Evolutionary conservation across 805 yeast genomes (phyloP).

Genomic region (Debaryomyces tyrocola): DNA sequence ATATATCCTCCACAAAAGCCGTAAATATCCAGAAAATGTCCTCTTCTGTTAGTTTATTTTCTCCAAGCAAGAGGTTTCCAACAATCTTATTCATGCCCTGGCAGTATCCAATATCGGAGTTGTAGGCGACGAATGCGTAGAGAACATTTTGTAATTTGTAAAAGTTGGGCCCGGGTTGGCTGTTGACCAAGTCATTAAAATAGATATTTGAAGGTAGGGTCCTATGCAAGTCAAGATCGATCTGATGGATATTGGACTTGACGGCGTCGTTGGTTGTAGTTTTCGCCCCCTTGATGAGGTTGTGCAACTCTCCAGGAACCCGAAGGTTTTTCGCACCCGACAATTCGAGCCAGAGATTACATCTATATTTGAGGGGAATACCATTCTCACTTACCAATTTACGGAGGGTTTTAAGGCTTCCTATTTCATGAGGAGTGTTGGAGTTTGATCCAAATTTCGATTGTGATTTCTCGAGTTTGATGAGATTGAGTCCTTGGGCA

Average conservation of each 20-base stretch:
- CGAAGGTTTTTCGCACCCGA: slow-evolving; percentile 46
- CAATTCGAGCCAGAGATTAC: slow-evolving; percentile 54
- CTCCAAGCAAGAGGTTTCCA: slow-evolving; percentile 46
- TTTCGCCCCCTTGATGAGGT: slow-evolving; percentile 19
- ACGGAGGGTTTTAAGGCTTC: slow-evolving; percentile 34
- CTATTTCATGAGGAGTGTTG: neutral
- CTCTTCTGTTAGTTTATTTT: slow-evolving; percentile 27
- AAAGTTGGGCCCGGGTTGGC: slow-evolving; percentile 55
- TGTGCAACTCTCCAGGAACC: slow-evolving; percentile 49
- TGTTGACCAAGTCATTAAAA: slow-evolving; percentile 39
- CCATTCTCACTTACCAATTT: slow-evolving; percentile 30
- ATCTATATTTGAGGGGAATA: slow-evolving; percentile 48
- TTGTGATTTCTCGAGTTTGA: slow-evolving; percentile 12
- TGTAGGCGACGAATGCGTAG: slow-evolving; percentile 48
- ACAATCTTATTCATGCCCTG: slow-evolving; percentile 65
- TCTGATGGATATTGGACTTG: slow-evolving; percentile 44
- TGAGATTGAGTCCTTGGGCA: slow-evolving; percentile 37
- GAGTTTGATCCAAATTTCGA: slow-evolving; percentile 2
- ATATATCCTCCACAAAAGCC: slow-evolving; percentile 46
- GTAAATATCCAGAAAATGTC: slow-evolving; percentile 57
- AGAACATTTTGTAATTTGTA: slow-evolving; percentile 46
- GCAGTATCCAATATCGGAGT: slow-evolving; percentile 52
- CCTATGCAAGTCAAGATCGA: slow-evolving; percentile 52
- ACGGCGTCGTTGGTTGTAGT: slow-evolving; percentile 12
- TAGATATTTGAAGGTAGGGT: slow-evolving; percentile 56